Evolutionary conservation across 768 basidiomycete genomes (phyloP).

Genomic region (Gautieria morchelliformis): DNA sequence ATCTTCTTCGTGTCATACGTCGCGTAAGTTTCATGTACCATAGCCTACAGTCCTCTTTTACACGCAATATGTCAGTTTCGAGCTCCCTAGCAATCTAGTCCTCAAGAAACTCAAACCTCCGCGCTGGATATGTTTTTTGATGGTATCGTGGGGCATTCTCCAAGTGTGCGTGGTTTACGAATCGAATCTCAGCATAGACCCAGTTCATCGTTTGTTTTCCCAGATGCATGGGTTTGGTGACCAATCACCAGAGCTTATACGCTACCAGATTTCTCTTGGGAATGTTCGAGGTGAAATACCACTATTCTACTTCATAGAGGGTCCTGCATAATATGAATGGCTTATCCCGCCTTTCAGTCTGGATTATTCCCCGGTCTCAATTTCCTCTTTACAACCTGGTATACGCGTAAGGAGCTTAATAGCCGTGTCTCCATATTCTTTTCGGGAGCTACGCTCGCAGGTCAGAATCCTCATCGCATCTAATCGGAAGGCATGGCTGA

Average conservation of each 20-base stretch:
- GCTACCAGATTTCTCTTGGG: conserved; percentile 22
- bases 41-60: conserved; percentile 1
- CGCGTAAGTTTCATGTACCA: conserved; percentile 13
- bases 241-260: conserved; percentile 19
- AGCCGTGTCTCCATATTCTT: conserved; percentile 22
- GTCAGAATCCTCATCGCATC: neutral
- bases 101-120: conserved; percentile 13
- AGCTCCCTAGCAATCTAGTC: conserved; percentile 12
- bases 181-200: neutral
- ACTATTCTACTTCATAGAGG: no score
- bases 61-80: neutral
- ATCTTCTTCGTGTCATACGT: conserved; percentile 25
- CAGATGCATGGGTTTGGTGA: conserved; percentile 14
- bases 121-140: conserved; percentile 13
- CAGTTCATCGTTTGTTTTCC: neutral
- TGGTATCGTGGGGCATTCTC: conserved; percentile 14
- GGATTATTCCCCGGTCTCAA: conserved; percentile 21
- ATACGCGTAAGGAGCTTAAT: conserved; percentile 16
- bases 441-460: conserved; percentile 20
- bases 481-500: neutral
- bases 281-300: conserved; percentile 15
- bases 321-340: neutral
- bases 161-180: neutral
- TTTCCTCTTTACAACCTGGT: conserved; percentile 23
- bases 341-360: neutral